Base-by-base conservation (phyloP, 805 yeast genomes). In the Priceomyces medius region DNA sequence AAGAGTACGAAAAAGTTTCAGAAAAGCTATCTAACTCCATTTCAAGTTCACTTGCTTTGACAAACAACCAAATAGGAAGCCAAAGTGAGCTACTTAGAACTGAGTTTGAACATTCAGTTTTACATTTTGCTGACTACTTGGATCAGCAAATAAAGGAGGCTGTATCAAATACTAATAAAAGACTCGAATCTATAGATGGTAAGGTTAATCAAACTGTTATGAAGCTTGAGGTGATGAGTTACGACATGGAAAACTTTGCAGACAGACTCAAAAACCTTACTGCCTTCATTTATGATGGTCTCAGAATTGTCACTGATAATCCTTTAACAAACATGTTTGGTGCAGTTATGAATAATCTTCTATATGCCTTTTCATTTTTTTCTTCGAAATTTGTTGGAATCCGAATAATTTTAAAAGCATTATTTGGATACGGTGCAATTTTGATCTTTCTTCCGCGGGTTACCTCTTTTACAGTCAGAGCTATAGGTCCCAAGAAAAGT, bases 171-270 rank as follows among this genome's bases (percentile, higher is more conserved):
- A 32, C 43, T 6, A 37, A 16, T 9, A 35, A 27, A 7, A 37
- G 36, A 7, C 35, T 47, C 13, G 50, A 46, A 26, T 7, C 13
- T 5, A 35, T 53, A 7, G 50, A 49, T 20, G 12, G n/a, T 6
- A 46, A 41, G 28, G 36, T 44, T 3, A 24, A 37, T 12, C 38
- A 37, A 3, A 43, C 51, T 14, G 31, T 37, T 6, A 13, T 21
- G 16, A 45, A 34, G 19, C 31, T 52, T 20, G 46, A 43, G 10
- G 33, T 37, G 7, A 37, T 47, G 14, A 41, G 38, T 23, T 32
- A 34, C 7, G 34, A 41, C 14, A 34, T 49, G 9, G 43, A 41
- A 5, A 27, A 31, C 8, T 37, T 40, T 21, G 37, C 47, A 2
- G 20, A 20, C n/a, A 40, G 18, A 23, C 23, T 44, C 4, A 37